These are phyloP conservation scores for Acanthamoeba triangularis DNA, from an alignment of 208 protist species.

Conservation along the genomic window DNA sequence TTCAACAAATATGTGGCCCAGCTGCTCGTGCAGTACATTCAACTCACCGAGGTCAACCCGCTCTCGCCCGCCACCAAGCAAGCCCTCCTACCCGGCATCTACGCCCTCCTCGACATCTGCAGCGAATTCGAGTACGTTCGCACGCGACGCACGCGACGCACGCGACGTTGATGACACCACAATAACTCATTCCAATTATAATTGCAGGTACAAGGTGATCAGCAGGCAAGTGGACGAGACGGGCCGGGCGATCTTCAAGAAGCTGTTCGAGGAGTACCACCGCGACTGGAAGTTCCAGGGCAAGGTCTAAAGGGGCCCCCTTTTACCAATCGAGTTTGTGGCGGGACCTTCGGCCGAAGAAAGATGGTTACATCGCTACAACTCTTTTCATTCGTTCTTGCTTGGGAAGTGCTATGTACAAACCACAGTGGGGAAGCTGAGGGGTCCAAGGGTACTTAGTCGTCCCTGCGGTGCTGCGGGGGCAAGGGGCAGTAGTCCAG, in stretches of 20 bases:
- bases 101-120: slow-evolving; percentile 74
- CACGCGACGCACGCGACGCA: neutral
- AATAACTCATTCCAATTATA: no score
- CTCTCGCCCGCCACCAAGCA: slow-evolving; percentile 55
- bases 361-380: no score
- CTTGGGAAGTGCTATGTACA: neutral
- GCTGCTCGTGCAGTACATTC: slow-evolving; percentile 61
- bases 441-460: no score
- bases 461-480: neutral
- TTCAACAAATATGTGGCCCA: slow-evolving; percentile 76
- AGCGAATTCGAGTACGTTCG: slow-evolving; percentile 71
- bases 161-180: no score
- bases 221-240: slow-evolving; percentile 41
- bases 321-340: no score
- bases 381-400: no score
- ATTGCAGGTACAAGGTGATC: slow-evolving; percentile 31
- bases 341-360: no score
- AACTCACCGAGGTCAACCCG: slow-evolving; percentile 61
- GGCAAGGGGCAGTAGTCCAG: slow-evolving; percentile 39
- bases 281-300: slow-evolving; percentile 75
- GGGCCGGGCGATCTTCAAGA: slow-evolving; percentile 74
- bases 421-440: neutral
- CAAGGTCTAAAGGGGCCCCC: no score
- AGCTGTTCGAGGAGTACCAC: slow-evolving; percentile 76
- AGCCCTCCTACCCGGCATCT: slow-evolving; percentile 71